Base-by-base conservation (phyloP, 2,329 filamentous ascomycete species). In the Byssoonygena ceratinophila region DNA sequence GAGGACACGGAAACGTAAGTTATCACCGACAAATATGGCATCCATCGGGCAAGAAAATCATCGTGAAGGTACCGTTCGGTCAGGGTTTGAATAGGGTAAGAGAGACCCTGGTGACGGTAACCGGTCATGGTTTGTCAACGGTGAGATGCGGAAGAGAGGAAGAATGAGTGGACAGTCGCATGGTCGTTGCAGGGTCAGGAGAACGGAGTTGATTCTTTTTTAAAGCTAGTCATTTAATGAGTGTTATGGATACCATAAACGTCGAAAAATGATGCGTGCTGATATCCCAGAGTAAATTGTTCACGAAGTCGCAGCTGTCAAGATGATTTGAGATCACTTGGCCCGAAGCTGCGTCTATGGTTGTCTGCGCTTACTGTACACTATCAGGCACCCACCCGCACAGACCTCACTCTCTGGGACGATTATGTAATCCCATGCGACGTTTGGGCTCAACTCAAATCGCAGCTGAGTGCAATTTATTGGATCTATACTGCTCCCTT, bases 1-100 rank as follows among this genome's bases (percentile, higher is more conserved):
- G 62, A 44, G 16, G 61, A 63, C 23, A 63, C 53, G 37, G 64
- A 29, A n/a, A 59, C 49, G 46, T 64, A 68, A 22, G 58, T 60
- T 60, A 70, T 37, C 27, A 55, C 58, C 36, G 61, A 55, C 52
- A 60, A 61, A 55, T 61, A 61, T 41, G 61, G 64, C 43, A 65
- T 47, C 50, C 58, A 58, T 46, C 60, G 57, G 45, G 61, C 40
- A 40, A 60, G 51, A 51, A 59, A 59, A 54, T 68, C 69, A 71
- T 71, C 57, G 51, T 64, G 63, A 57, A 57, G 62, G 52, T 60
- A 58, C 7, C 27, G 46, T 22, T 25, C 25, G 29, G 31, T 23
- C 20, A 27, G 23, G 23, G 18, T 58, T 60, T 29, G 60, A 61
- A 20, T 55, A 56, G 27, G 55, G 59, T 34, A 54, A 41, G 32